Conservation (phyloP, 2,329 filamentous ascomycete genomes). For the Fusarium dlaminii region DNA sequence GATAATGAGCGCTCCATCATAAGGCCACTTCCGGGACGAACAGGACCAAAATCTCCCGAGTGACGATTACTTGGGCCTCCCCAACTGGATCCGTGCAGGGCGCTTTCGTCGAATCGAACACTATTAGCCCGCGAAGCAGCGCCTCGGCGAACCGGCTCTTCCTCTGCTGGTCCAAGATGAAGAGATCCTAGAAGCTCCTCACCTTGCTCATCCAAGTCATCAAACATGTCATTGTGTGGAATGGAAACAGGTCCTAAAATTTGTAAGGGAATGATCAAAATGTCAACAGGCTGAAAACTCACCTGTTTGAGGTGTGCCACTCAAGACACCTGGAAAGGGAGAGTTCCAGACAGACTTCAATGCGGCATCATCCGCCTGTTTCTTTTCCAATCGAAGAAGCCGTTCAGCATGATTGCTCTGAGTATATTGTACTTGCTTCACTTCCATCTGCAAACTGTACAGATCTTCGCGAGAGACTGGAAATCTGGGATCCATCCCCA, state of each 20-base stretch:
- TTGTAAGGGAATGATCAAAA: slow-evolving; percentile 23
- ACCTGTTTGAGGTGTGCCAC: slow-evolving; percentile 90
- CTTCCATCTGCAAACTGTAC: slow-evolving; percentile 75
- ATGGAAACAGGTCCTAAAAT: slow-evolving; percentile 78
- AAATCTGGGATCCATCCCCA: slow-evolving; percentile 73
- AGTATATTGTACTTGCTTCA: slow-evolving; percentile 72
- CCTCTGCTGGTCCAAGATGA: slow-evolving; percentile 82
- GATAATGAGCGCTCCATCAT: slow-evolving; percentile 93
- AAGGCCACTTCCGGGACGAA: slow-evolving; percentile 81
- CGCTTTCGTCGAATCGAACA: slow-evolving; percentile 96
- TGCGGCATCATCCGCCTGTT: slow-evolving; percentile 72
- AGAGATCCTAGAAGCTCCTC: slow-evolving; percentile 82
- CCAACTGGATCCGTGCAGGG: slow-evolving; percentile 87
- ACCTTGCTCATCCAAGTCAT: slow-evolving; percentile 87
- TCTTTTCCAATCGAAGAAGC: slow-evolving; percentile 69
- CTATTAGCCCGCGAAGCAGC: slow-evolving; percentile 94
- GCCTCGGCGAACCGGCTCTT: slow-evolving; percentile 84
- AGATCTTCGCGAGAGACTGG: slow-evolving; percentile 70
- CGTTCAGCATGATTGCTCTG: slow-evolving; percentile 71
- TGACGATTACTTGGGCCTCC: slow-evolving; percentile 80
- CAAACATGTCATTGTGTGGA: slow-evolving; percentile 84
- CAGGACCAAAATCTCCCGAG: slow-evolving; percentile 82
- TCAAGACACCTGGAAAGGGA: slow-evolving; percentile 86
- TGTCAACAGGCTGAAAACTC: slow-evolving; percentile 45
- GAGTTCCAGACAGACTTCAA: slow-evolving; percentile 93